Evolutionary conservation across 371 early-diverging fungal genomes (phyloP).

Genomic region (Basidiobolus heterosporus): DNA sequence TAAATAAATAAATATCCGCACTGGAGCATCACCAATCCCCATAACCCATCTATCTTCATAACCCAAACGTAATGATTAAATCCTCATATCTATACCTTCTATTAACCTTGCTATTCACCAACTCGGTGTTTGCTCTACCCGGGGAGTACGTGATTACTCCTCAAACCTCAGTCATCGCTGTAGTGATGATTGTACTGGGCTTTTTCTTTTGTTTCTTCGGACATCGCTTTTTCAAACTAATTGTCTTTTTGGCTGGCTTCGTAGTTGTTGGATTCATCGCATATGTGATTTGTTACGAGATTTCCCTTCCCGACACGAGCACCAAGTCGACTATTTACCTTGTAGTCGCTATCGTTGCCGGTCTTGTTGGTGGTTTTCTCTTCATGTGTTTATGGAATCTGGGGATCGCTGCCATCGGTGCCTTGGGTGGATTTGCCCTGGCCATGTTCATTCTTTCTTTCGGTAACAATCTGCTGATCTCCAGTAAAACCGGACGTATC

Average conservation of each 20-base stretch:
- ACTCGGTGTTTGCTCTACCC: too few relatives aligned
- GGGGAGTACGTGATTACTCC: background rate
- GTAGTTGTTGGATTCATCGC: conserved; percentile 13
- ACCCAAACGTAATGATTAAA: too few relatives aligned
- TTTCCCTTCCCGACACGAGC: conserved; percentile 9
- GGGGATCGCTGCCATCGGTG: conserved; percentile 37
- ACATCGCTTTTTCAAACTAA: conserved; percentile 26
- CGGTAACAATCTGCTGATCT: conserved; percentile 24
- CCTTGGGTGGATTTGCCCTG: conserved; percentile 29
- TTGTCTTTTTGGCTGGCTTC: conserved; percentile 40
- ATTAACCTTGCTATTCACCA: too few relatives aligned
- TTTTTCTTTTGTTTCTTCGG: conserved; percentile 22
- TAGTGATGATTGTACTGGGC: conserved; percentile 27
- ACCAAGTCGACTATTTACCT: conserved; percentile 28
- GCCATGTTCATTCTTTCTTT: conserved; percentile 39
- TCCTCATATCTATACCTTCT: too few relatives aligned
- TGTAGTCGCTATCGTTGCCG: conserved; percentile 28
- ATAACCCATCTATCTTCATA: too few relatives aligned
- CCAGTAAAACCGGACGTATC: conserved; percentile 16
- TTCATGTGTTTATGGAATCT: conserved; percentile 36
- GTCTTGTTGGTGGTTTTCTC: conserved; percentile 28
- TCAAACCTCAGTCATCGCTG: conserved; percentile 15
- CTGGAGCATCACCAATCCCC: too few relatives aligned
- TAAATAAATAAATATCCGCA: too few relatives aligned
- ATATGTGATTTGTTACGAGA: background rate